Conservation (phyloP, 805 yeast species). For the Diddensiella caesifluorescens region DNA sequence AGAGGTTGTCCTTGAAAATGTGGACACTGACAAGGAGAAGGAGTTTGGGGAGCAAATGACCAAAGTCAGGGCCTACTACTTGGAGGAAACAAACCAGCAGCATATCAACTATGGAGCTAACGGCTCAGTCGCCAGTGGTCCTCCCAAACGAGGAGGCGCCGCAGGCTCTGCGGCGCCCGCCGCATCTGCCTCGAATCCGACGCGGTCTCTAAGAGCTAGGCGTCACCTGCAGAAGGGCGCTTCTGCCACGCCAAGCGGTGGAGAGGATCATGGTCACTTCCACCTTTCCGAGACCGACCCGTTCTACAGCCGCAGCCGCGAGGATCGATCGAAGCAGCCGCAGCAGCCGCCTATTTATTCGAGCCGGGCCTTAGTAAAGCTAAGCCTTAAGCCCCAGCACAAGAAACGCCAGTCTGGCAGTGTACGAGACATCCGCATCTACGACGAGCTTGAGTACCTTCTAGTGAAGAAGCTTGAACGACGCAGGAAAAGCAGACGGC, state of each 20-base stretch:
- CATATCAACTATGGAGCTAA: conserved; percentile 2
- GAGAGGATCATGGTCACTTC: neutral
- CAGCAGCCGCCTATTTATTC: neutral
- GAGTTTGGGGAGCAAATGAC: conserved; percentile 41
- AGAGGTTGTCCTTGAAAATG: conserved; percentile 34
- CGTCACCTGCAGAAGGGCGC: too few relatives aligned
- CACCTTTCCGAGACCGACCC: neutral
- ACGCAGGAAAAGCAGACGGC: conserved; percentile 18
- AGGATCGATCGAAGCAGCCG: neutral
- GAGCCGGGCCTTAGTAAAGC: conserved; percentile 10
- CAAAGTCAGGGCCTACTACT: conserved; percentile 34
- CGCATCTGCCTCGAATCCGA: neutral
- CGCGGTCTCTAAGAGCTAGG: neutral
- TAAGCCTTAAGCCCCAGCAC: conserved; percentile 4
- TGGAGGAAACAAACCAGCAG: conserved; percentile 23
- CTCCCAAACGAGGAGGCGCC: neutral
- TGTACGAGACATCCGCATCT: conserved; percentile 13
- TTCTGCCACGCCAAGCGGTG: neutral
- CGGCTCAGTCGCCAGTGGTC: neutral
- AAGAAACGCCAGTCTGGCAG: conserved; percentile 1
- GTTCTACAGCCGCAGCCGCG: neutral
- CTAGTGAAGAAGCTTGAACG: conserved; percentile 22
- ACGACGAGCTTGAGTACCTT: conserved; percentile 23
- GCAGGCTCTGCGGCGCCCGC: neutral
- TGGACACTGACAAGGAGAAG: conserved; percentile 41